Base-by-base conservation (phyloP, 768 basidiomycete species). In the Cystofilobasidium macerans region DNA sequence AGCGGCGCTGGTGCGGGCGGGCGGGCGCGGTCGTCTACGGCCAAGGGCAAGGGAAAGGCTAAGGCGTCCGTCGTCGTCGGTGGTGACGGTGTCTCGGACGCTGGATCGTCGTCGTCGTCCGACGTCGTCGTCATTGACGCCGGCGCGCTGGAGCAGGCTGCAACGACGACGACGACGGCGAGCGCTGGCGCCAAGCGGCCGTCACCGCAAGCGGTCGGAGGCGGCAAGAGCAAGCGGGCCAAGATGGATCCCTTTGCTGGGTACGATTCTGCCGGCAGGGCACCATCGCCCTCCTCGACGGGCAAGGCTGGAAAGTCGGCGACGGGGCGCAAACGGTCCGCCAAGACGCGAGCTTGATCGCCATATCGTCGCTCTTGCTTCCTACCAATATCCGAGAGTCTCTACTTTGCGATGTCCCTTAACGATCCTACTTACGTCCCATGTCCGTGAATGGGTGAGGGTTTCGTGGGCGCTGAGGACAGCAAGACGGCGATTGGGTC, bases 191-290 rank as follows among this genome's bases (percentile, higher is more conserved):
- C 30, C 22, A 38, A 54, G 36, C 36, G 64, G 4, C 18, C 57
- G 18, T n/a, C 30, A 38, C 36, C 24, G 12, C 18, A 13, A 28
- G 51, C 26, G 12, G 35, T 18, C 11, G 64, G 38, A 3, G 64
- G 40, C 24, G 51, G 38, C 24, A 59, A 59, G 33, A 30, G 35
- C 38, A 66, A 66, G 54, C 32, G 65, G 30, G n/a, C 35, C 1
- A 61, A 48, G 38, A 32, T 66, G n/a, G 65, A 66, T 36, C 59
- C 65, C 1, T 66, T 66, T 30, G 58, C 59, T 20, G 65, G 54
- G 5, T 32, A 38, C 54, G 54, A 47, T n/a, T 47, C 45, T 20
- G 22, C 45, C 45, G 45, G n/a, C n/a, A n/a, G n/a, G n/a, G n/a
- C 45, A n/a, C 16, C 42, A 13, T 42, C 42, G 42, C 42, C 26